Base-by-base conservation (phyloP, 345 rosid genomes). In the Populus nigra region DNA sequence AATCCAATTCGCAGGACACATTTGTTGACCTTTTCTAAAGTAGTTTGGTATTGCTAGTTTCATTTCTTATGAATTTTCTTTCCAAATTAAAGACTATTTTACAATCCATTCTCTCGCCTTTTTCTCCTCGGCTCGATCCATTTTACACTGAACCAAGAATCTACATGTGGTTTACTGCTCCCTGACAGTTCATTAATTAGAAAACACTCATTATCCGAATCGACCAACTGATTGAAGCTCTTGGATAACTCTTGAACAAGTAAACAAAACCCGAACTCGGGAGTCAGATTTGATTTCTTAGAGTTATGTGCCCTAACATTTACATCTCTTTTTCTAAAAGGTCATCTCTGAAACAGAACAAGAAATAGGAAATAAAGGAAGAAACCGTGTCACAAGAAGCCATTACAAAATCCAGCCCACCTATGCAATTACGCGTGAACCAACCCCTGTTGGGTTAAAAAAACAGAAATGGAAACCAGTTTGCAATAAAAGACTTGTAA, bases 401-500 rank as follows among this genome's bases (percentile, higher is more conserved):
- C 16, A 33, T 10, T 67, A 2, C 5, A 65, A 5, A 47, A 18
- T 11, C 27, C 4, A 33, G 10, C 36, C 67, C 39, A 68, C 68
- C 79, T 68, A 76, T 55, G 73, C 65, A 65, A 75, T 66, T 45
- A 47, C 49, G 72, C 33, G 41, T 76, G 73, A 73, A 36, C 55
- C 65, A 73, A 25, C 55, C 53, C 35, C 53, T 43, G 31, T 73
- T 39, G 11, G n/a, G 31, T 73, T n/a, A 33, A 33, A 61, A 38
- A 45, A 43, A 31, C 20, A 36, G 17, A 31, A 20, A 68, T 68
- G 68, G 67, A 68, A 55, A 55, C 73, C 78, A 75, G 45, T 41
- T 31, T 38, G 38, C 76, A 57, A n/a, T 20, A 69, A 73, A 18
- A 16, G 61, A 39, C 43, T 3, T 57, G 69, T 33, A 47, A 47